phyloP scores from a whole-genome alignment of 495 filamentous ascomycete genomes.

The Cercophora newfieldiana region DNA sequence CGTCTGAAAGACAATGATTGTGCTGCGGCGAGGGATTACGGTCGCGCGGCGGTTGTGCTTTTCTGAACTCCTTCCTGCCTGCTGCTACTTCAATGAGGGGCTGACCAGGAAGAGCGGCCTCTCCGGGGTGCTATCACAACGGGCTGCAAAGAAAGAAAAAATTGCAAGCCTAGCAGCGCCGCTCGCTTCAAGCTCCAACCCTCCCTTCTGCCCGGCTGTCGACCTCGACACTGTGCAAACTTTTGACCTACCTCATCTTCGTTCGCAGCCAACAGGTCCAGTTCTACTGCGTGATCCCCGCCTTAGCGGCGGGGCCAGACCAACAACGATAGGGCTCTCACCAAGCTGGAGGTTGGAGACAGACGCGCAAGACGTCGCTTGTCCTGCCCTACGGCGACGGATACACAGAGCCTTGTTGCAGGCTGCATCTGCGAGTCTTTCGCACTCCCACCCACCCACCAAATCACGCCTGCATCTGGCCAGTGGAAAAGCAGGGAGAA shows the following conservation, averaged over 20 bases:
- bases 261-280: neutral
- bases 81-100: neutral
- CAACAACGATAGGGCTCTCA: neutral
- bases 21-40: neutral
- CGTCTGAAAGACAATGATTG: neutral
- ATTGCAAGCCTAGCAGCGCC: neutral
- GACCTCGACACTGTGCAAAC: neutral
- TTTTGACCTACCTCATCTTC: neutral
- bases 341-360: neutral
- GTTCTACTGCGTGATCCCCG: neutral
- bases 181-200: neutral
- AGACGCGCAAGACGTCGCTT: neutral
- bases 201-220: too few relatives aligned
- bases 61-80: neutral
- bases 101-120: neutral
- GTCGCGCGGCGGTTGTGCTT: neutral
- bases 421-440: constrained; percentile 36
- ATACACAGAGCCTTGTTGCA: constrained; percentile 20
- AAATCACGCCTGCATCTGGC: constrained; percentile 13
- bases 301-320: neutral
- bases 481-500: constrained; percentile 29
- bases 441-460: constrained; percentile 12
- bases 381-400: constrained; percentile 13
- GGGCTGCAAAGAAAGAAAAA: neutral
- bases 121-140: neutral